Evolutionary conservation across 768 basidiomycete species (phyloP), one percentile per base, ranked within the genome.

Genomic region (Cyclocybe cylindracea): DNA sequence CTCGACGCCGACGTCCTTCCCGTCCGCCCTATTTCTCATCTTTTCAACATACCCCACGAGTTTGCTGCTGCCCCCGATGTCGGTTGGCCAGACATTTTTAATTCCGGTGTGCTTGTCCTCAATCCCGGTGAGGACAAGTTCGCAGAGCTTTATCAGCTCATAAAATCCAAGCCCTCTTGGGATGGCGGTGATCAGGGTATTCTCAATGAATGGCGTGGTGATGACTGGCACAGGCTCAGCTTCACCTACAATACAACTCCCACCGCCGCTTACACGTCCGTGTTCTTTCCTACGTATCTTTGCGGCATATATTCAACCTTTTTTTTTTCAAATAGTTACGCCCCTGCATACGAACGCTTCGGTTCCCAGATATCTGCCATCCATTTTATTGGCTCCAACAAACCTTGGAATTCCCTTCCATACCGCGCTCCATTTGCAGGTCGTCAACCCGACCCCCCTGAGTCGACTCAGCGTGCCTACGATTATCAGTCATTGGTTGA

Each of bases 61-160:
- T 94, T 99, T 65, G 87, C 94, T 38, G 97, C 97, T 7, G 90
- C 87, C 7, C 94, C 97, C 9, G 97, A 99, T 69, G 91, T 94
- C 32, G 97, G 97, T 59, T 99, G 97, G 97, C 97, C 97, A 37
- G 97, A 99, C 70, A 95, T 97, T 55, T 99, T 99, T 77, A 99
- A 99, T 69, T 96, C 95, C 18, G 97, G 97, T 36, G 86, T 98
- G 41, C 80, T 99, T 71, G 94, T 98, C 45, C 70, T 94, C 35
- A 78, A 82, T 47, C 94, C 94, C 1, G 84, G 85, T 8, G 80
- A 89, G 59, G 84, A 86, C 56, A 94, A 94, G 64, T 99, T 96
- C 67, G 73, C 78, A 6, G 79, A 88, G 46, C 75, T 98, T 51
- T 79, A 77, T 54, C 71, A 78, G 11, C 77, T 97, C 50, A 76